Evolutionary conservation across 169 alveolate genomes (phyloP).

Genomic region (Cyclospora cayetanensis): DNA sequence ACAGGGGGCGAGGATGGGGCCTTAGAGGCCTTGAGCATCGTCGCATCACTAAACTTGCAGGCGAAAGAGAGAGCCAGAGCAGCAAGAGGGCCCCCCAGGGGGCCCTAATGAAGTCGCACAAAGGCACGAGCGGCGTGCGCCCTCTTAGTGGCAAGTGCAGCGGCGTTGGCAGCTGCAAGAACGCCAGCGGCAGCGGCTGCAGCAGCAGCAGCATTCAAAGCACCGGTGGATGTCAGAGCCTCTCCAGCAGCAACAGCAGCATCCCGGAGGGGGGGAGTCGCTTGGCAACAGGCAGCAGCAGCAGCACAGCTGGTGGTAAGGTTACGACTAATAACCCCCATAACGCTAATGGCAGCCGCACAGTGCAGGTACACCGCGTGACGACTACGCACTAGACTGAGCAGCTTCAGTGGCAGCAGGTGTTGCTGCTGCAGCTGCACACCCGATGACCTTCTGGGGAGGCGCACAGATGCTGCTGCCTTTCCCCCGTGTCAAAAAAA

Average conservation of each 20-base stretch:
- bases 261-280: too few relatives aligned
- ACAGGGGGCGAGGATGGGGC: too few relatives aligned
- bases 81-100: too few relatives aligned
- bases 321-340: neutral
- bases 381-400: neutral
- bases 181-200: neutral
- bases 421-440: conserved; percentile 5
- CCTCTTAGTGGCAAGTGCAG: too few relatives aligned
- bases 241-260: neutral
- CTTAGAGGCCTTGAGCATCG: too few relatives aligned
- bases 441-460: too few relatives aligned
- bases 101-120: too few relatives aligned
- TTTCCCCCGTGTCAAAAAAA: too few relatives aligned
- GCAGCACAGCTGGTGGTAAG: neutral
- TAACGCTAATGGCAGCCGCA: neutral
- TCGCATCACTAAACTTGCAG: too few relatives aligned
- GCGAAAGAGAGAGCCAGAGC: neutral
- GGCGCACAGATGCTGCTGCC: too few relatives aligned
- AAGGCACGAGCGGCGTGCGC: too few relatives aligned
- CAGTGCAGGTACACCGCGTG: neutral
- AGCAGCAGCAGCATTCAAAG: conserved; percentile 22
- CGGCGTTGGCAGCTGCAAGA: neutral
- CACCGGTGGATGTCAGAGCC: neutral
- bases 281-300: neutral
- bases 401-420: neutral